Conservation (phyloP, 805 yeast genomes). For the Alloascoidea africana region DNA sequence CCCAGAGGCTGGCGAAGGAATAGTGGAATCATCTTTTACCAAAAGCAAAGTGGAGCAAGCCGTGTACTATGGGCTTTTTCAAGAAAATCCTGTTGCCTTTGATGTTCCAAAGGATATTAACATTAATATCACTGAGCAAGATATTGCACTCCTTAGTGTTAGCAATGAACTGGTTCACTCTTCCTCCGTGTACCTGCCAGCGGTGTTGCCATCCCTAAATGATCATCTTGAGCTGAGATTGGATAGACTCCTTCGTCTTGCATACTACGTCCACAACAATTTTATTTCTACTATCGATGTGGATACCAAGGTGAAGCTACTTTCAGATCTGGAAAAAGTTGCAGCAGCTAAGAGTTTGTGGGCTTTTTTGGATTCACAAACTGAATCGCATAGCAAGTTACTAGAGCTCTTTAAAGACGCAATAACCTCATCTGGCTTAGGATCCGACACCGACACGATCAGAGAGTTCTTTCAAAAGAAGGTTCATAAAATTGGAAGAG, state of each 20-base stretch:
- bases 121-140: conserved; percentile 28
- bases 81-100: conserved; percentile 32
- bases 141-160: conserved; percentile 33
- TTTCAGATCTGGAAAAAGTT: conserved; percentile 26
- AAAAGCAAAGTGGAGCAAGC: conserved; percentile 79
- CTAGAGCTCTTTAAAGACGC: neutral
- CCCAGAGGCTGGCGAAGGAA: neutral
- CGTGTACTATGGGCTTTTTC: conserved; percentile 37
- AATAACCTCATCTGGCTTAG: neutral
- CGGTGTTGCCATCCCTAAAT: conserved; percentile 31
- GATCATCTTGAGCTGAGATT: conserved; percentile 38
- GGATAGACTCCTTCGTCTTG: conserved; percentile 26
- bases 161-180: conserved; percentile 42
- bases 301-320: conserved; percentile 22
- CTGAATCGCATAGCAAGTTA: neutral
- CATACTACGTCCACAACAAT: conserved; percentile 29
- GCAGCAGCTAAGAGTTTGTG: conserved; percentile 33
- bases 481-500: neutral
- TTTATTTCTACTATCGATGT: conserved; percentile 23
- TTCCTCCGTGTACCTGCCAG: conserved; percentile 39
- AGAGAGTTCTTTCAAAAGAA: neutral
- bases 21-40: conserved; percentile 5
- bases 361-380: conserved; percentile 10
- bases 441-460: neutral
- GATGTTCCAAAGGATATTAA: conserved; percentile 28